Evolutionary conservation across 768 basidiomycete species (phyloP).

Genomic region (Boletus sensibilis): DNA sequence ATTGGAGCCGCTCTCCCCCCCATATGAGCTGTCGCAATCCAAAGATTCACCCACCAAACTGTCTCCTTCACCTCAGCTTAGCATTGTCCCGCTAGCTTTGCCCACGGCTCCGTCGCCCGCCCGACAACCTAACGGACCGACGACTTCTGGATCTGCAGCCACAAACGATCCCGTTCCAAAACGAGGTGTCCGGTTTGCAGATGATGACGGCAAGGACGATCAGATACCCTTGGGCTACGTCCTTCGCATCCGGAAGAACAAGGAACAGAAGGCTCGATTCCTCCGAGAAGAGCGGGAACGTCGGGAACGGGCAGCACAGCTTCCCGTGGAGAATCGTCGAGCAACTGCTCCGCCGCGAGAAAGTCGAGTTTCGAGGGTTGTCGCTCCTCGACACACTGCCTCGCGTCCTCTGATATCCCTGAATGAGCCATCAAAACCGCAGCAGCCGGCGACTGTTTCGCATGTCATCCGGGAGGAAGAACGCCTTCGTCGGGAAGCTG

Average conservation of each 20-base stretch:
- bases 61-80: slow-evolving; percentile 2
- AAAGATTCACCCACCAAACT: background rate
- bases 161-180: slow-evolving; percentile 20
- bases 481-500: slow-evolving; percentile 44
- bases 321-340: slow-evolving; percentile 34
- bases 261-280: slow-evolving; percentile 70
- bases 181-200: slow-evolving; percentile 65
- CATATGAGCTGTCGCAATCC: slow-evolving; percentile 1
- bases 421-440: slow-evolving; percentile 9
- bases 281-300: slow-evolving; percentile 58
- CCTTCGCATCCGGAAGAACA: slow-evolving; percentile 69
- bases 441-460: slow-evolving; percentile 2
- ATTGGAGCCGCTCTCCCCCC: slow-evolving; percentile 3
- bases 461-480: slow-evolving; percentile 40
- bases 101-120: background rate
- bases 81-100: background rate
- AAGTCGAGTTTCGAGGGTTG: slow-evolving; percentile 15
- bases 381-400: slow-evolving; percentile 15
- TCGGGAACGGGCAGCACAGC: slow-evolving; percentile 40
- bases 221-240: slow-evolving; percentile 65
- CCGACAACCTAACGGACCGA: background rate
- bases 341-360: slow-evolving; percentile 7
- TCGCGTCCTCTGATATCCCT: slow-evolving; percentile 16
- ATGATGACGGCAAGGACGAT: slow-evolving; percentile 63
- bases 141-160: slow-evolving; percentile 11